Evolutionary conservation across 1,139 yeast genomes (phyloP), one percentile per base, ranked within the genome.

Genomic region (Kodamaea arcana): DNA sequence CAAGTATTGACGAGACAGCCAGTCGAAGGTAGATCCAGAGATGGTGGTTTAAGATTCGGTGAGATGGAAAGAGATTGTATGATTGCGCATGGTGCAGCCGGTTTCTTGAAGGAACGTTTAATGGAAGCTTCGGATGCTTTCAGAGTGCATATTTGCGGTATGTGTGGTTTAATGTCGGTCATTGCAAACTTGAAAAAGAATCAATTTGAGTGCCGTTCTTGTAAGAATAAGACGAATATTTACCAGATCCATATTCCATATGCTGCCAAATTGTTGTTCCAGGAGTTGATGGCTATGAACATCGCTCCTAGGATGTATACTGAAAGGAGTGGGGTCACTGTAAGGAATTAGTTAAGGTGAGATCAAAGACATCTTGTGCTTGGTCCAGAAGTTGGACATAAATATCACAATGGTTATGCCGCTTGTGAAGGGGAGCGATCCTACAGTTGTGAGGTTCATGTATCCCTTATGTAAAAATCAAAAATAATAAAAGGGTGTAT

Each of bases 11-110:
- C 99, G 5, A 83, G 98, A 66, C 99, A 92, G 62, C 99, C 99
- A 7, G 97, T 92, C 40, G 99, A 94, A 65, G 99, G 99, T 80
- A 81, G 98, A 67, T 90, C 97, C 16, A 80, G 98, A 69, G 98
- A 92, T 65, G 99, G 99, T 78, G 99, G 99, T 50, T 73, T 92
- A 60, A 88, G 99, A 66, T 94, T 92, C 77, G 99, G 99, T 58
- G 99, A 92, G 69, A 92, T 92, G 99, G 99, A 92, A 67, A 87
- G 98, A 72, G 98, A 94, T 73, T 92, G 98, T 83, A 92, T 94
- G 95, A 92, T 92, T 73, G 98, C 98, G 4, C 97, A 92, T 61
- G 98, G 98, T 60, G 97, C 97, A 2, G 97, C 98, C 2, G 94
- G 97, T 7, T 92, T 92, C 71, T 75, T 92, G 65, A 87, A 90